Conservation (phyloP, 2,329 filamentous ascomycete genomes). For the Drechmeria coniospora region DNA sequence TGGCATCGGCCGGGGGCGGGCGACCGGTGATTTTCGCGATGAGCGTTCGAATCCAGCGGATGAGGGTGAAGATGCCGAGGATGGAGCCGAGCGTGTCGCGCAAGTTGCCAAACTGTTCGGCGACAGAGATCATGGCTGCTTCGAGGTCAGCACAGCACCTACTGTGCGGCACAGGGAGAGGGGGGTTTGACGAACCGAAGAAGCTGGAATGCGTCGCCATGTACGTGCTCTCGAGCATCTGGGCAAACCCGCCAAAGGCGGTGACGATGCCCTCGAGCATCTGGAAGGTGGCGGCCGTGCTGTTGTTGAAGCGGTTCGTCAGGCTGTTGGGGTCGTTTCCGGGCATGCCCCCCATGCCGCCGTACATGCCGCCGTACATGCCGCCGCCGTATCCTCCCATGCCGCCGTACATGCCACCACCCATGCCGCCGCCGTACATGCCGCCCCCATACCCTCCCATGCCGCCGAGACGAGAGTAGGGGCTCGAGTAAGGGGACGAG, state of each 20-base stretch:
- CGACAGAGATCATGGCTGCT: conserved; percentile 93
- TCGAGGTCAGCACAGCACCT: conserved; percentile 3
- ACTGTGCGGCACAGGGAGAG: background rate
- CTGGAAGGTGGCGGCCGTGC: conserved; percentile 92
- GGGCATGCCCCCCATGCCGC: conserved; percentile 32
- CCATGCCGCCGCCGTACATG: conserved; percentile 25
- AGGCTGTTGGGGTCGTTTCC: conserved; percentile 77
- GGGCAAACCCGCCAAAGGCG: conserved; percentile 91
- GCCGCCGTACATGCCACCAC: conserved; percentile 16
- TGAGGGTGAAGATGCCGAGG: conserved; percentile 85
- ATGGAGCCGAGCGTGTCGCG: conserved; percentile 87
- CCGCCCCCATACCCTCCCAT: conserved; percentile 24
- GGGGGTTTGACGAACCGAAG: conserved; percentile 52
- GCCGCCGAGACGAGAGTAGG: conserved; percentile 33
- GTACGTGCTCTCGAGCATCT: conserved; percentile 98
- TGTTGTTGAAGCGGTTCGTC: conserved; percentile 89
- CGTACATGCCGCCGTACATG: conserved; percentile 24
- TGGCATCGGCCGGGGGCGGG: conserved; percentile 75
- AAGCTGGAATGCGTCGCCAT: conserved; percentile 99
- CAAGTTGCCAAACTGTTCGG: conserved; percentile 89
- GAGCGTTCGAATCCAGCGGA: conserved; percentile 86
- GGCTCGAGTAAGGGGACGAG: conserved; percentile 23
- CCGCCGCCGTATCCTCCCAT: conserved; percentile 24
- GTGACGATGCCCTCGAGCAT: conserved; percentile 95
- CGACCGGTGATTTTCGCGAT: conserved; percentile 87